Evolutionary conservation across 2,329 filamentous ascomycete species (phyloP), one percentile per base, ranked within the genome.

Genomic region (Cyphellophora attinorum): DNA sequence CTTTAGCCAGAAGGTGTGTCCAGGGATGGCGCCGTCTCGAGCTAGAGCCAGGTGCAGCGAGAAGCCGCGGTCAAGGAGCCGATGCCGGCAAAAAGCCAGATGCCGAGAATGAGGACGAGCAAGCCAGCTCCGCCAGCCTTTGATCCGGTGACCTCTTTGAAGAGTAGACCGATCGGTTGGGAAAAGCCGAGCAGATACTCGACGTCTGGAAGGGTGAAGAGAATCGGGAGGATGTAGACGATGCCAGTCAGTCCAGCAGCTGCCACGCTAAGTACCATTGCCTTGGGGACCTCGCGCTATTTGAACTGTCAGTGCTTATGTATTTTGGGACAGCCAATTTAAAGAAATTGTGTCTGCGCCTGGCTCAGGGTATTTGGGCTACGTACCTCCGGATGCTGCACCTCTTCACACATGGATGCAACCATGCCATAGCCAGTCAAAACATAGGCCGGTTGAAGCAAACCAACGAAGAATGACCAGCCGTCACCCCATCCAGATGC

Each of bases 71-170:
- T 70, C 34, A 64, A 49, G 41, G 64, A 68, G 11, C 64, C 63
- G 33, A 68, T 46, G 2, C 64, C 65, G 0, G 67, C 68, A 21
- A 85, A 79, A 54, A 88, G 86, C 16, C 88, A 68, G 43, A 89
- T 69, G 5, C 59, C 59, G 15, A 70, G 55, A 41, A 71, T 58
- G 33, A 70, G 45, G 1, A 53, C 51, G 42, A 67, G 61, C 8
- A 70, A 52, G 2, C 62, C 58, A 36, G 68, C 63, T 3, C 66
- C 66, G 10, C 64, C 67, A 2, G 52, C 59, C 27, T 53, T 61
- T 42, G 51, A 63, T 2, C 50, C 41, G 3, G 66, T 48, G 2
- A 64, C 66, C 21, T 61, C 57, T 42, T 61, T 53, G 51, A 65
- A 69, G 3, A 70, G 55, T 89, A 63, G 60, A 11, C 68, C 54